These are phyloP conservation scores for Acmispon strigosus DNA, from an alignment of 306 rosid genomes.

Conservation along the genomic window DNA sequence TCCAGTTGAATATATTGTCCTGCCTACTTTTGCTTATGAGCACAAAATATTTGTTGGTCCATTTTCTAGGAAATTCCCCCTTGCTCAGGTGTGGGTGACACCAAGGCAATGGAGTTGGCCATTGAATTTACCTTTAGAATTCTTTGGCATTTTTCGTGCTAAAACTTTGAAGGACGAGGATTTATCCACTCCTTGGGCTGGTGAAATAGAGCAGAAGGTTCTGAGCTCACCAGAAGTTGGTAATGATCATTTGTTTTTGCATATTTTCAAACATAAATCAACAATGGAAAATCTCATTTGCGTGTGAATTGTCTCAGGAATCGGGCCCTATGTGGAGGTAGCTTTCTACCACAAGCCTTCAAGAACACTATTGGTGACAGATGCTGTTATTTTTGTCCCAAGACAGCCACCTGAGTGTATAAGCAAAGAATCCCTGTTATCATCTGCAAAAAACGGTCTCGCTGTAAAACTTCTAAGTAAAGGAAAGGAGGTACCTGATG, in stretches of 20 bases:
- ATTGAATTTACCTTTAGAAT: constrained; percentile 79
- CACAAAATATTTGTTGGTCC: constrained; percentile 97
- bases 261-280: background rate
- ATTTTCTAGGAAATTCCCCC: constrained; percentile 85
- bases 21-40: constrained; percentile 94
- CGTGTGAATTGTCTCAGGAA: constrained; percentile 49
- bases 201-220: constrained; percentile 81
- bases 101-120: constrained; percentile 99
- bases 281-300: constrained; percentile 25
- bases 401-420: constrained; percentile 89
- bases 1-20: constrained; percentile 81
- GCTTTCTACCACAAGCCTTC: constrained; percentile 93
- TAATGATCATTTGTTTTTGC: constrained; percentile 26
- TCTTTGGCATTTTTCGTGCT: constrained; percentile 81
- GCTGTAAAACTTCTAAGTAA: constrained; percentile 87
- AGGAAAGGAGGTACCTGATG: constrained; percentile 75
- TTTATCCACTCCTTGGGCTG: constrained; percentile 72
- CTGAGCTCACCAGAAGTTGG: constrained; percentile 98
- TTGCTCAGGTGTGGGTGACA: constrained; percentile 90
- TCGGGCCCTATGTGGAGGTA: constrained; percentile 93
- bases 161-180: constrained; percentile 67
- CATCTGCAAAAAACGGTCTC: constrained; percentile 88
- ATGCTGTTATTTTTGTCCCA: constrained; percentile 91
- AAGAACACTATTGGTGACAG: constrained; percentile 77
- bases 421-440: constrained; percentile 77